Percentiles rank a stretch among this genome's conserved stretches.
Conservation (phyloP, 2,329 filamentous ascomycete genomes). For the Talaromyces islandicus region DNA sequence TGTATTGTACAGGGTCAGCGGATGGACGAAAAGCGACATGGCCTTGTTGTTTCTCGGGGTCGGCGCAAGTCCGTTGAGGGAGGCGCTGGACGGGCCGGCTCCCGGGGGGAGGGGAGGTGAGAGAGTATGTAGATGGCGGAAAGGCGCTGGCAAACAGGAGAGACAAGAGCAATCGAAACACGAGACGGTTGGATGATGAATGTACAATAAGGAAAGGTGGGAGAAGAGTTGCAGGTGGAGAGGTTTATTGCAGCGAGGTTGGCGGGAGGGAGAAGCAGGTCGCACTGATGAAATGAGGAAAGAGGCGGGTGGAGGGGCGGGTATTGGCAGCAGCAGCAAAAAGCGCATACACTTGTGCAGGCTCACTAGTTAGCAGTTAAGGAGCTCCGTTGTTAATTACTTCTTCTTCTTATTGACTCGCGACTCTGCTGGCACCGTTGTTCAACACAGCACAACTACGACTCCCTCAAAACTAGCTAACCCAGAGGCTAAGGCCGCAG, state of each 20-base stretch:
- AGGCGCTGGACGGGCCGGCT: not conserved
- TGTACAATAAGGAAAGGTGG: not conserved
- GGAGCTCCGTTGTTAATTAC: not conserved
- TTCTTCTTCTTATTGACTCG: no score
- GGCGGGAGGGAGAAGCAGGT: not conserved
- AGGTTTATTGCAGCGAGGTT: not conserved
- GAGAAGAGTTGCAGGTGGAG: not conserved
- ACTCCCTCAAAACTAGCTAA: no score
- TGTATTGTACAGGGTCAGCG: not conserved
- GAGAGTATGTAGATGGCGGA: not conserved
- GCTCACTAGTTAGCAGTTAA: not conserved
- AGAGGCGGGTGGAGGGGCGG: not conserved
- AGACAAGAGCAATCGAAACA: not conserved
- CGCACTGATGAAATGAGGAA: not conserved
- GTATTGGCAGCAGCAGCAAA: not conserved
- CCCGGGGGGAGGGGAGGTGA: not conserved
- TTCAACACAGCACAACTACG: no score
- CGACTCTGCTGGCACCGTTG: no score
- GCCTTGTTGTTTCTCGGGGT: not conserved
- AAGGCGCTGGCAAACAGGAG: not conserved
- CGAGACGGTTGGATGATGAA: not conserved
- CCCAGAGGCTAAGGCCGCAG: not conserved
- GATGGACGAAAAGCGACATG: not conserved
- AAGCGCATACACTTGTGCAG: not conserved
- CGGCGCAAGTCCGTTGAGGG: not conserved